These are phyloP conservation scores for Bidens hawaiensis DNA, from an alignment of 140 eudicot species.

Conservation along the genomic window DNA sequence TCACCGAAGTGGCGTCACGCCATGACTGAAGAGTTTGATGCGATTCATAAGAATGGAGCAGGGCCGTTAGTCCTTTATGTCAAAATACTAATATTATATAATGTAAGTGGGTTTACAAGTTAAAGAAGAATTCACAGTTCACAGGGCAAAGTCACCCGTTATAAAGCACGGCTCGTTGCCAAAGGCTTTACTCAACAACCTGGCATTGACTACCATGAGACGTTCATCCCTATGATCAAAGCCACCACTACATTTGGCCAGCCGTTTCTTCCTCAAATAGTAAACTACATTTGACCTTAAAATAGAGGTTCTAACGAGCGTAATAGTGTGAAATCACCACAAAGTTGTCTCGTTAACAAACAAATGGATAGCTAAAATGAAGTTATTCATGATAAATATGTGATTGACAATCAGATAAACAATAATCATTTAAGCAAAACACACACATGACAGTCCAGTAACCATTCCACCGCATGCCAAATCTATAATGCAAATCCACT, in stretches of 20 bases:
- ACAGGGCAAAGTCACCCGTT: no score
- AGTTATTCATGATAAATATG: background rate
- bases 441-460: conserved; percentile 2
- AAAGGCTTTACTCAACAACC: no score
- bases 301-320: background rate
- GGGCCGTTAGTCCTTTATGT: no score
- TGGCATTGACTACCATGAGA: no score
- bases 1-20: no score
- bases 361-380: background rate
- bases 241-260: background rate
- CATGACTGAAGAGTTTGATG: no score
- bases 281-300: background rate
- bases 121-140: no score
- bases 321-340: background rate
- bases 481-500: background rate
- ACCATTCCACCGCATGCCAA: background rate
- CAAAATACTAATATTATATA: no score
- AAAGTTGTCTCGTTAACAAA: background rate
- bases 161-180: no score
- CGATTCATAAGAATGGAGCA: no score
- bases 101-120: no score
- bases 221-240: no score
- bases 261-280: background rate
- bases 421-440: background rate
- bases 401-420: background rate